Base-by-base conservation (phyloP, 1,284 basidiomycete species). In the Boletus mariae region DNA sequence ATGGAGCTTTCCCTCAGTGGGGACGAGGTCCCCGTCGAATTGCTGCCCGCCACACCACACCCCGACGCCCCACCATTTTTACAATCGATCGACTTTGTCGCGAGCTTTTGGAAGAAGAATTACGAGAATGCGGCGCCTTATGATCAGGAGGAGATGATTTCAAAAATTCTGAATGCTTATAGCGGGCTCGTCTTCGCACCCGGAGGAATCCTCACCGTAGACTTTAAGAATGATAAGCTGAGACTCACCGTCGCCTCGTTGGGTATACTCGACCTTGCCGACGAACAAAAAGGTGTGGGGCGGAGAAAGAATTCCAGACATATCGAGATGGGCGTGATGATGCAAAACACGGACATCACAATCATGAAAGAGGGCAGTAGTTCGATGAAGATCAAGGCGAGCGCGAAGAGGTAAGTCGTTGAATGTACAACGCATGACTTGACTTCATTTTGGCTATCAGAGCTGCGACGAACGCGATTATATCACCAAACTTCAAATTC, bases 401-500 rank as follows among this genome's bases (percentile, higher is more conserved):
- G 91, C 59, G 85, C 90, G 11, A 98, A 92, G 70, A 91, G 92
- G 87, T 93, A 52, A 55, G 82, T 67, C 9, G 1, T 29, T 25
- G 42, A 32, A n/a, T 46, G 25, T 37, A 5, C 1, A 10, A 13
- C 23, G n/a, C 5, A 20, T 12, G 1, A 7, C 15, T 40, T 44
- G 29, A 15, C 28, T 42, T 63, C 12, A 66, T 45, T 3, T 3
- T 28, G 0, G 12, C 1, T 15, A 2, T n/a, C 23, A 93, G 92
- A 64, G 84, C 92, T 0, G 86, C 94, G 4, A 85, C 94, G 12
- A 99, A 98, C 68, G 94, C 96, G 0, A 98, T 99, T 63, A 80
- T 99, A 9, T 89, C 94, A 1, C 94, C 97, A 3, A 98, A 98
- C 75, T 99, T 99, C 84, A 98, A 97, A 73, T 99, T 99, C 61